phyloP scores from a whole-genome alignment of 2,329 filamentous ascomycete species.

The Neofusicoccum laricinum region DNA sequence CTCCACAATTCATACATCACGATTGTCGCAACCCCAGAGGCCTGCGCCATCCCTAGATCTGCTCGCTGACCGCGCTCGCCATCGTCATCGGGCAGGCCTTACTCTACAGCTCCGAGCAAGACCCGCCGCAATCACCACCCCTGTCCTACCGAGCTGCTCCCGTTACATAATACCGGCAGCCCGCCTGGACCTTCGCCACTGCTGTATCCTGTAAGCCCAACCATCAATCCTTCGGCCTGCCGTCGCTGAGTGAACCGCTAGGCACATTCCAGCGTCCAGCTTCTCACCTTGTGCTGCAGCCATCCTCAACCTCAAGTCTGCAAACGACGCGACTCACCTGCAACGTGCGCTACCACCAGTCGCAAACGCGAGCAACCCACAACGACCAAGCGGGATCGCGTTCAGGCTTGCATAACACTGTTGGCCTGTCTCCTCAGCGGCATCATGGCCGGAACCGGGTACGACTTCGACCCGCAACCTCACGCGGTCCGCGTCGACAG shows the following conservation, averaged over 20 bases:
- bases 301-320: neutral
- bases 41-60: neutral
- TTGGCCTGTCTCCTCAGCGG: neutral
- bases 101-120: neutral
- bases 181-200: neutral
- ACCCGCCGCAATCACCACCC: neutral
- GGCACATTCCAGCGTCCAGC: neutral
- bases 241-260: neutral
- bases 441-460: neutral
- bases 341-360: neutral
- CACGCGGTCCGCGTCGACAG: constrained; percentile 1
- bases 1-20: constrained; percentile 9
- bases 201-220: neutral
- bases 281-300: neutral
- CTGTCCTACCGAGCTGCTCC: neutral
- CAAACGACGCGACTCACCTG: neutral
- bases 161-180: neutral
- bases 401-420: no score
- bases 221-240: neutral
- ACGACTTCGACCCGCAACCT: neutral
- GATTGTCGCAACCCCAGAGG: neutral
- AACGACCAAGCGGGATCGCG: neutral
- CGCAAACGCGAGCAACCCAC: neutral
- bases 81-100: neutral
- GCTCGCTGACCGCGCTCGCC: neutral